Conservation (phyloP, 2,329 filamentous ascomycete genomes). For the Chrysoporthe austroafricana region DNA sequence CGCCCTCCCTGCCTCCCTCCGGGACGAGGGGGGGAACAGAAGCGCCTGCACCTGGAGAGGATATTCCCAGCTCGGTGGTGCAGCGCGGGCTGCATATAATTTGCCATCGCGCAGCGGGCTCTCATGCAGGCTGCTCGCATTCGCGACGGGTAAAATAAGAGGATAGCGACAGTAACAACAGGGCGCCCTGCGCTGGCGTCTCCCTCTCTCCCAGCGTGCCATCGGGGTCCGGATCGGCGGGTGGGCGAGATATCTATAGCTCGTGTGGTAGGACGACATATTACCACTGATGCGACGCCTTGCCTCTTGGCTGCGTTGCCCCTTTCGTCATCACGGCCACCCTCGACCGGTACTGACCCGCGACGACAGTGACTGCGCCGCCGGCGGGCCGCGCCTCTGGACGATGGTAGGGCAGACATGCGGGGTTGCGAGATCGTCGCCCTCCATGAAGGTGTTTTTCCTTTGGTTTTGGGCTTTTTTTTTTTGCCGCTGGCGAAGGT, state of each 20-base stretch:
- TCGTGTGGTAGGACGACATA: slow-evolving; percentile 2
- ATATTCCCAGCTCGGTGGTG: slow-evolving; percentile 1
- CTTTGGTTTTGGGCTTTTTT: background rate
- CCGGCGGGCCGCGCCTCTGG: slow-evolving; percentile 16
- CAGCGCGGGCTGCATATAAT: background rate
- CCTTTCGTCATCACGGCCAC: slow-evolving; percentile 17
- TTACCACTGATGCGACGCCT: slow-evolving; percentile 19
- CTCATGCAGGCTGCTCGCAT: background rate
- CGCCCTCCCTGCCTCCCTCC: too few relatives aligned
- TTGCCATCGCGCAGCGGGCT: background rate
- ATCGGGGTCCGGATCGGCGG: background rate
- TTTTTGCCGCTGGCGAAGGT: slow-evolving; percentile 11
- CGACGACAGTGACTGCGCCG: slow-evolving; percentile 13
- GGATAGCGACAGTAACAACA: too few relatives aligned
- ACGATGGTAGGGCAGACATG: background rate
- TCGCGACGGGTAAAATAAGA: background rate
- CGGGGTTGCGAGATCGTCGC: slow-evolving; percentile 15
- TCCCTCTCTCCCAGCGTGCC: background rate
- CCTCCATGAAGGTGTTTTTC: background rate
- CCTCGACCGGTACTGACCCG: background rate
- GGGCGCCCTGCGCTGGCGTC: background rate
- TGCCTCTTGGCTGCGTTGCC: slow-evolving; percentile 17
- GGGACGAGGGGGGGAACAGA: background rate
- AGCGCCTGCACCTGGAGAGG: background rate
- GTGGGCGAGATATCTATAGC: background rate